These are phyloP conservation scores for Pleurotus ostreatus DNA, from an alignment of 768 basidiomycete species.

Conservation along the genomic window DNA sequence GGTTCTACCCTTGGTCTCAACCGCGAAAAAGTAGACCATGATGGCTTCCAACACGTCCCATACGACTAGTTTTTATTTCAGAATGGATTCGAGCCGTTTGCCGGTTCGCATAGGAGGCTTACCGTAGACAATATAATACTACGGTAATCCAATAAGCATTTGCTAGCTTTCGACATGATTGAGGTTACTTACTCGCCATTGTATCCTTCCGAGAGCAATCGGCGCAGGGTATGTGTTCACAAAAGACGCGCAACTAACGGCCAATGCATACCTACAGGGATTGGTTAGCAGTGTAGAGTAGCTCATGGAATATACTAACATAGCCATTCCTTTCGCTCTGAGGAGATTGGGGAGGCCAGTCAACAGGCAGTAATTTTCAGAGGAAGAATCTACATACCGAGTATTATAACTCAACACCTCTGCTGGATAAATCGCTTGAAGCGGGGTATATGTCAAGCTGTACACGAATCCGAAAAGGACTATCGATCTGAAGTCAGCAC, in stretches of 20 bases:
- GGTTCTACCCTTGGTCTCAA: constrained; percentile 39
- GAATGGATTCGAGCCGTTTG: background rate
- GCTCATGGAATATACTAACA: constrained; percentile 28
- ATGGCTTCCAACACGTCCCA: constrained; percentile 37
- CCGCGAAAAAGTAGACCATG: constrained; percentile 34
- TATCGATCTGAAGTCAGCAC: constrained; percentile 10
- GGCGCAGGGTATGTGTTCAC: constrained; percentile 49
- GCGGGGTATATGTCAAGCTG: constrained; percentile 53
- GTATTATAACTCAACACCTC: constrained; percentile 55
- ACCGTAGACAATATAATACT: constrained; percentile 35
- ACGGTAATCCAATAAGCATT: background rate
- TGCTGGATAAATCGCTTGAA: constrained; percentile 54
- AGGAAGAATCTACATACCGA: constrained; percentile 22
- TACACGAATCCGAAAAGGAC: constrained; percentile 53
- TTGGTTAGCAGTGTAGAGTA: too few relatives aligned
- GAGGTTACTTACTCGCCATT: constrained; percentile 26
- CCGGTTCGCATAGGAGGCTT: too few relatives aligned
- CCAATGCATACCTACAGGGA: constrained; percentile 31
- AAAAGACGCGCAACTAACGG: constrained; percentile 39
- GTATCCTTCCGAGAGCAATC: constrained; percentile 29
- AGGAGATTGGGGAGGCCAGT: background rate
- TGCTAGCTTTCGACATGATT: background rate
- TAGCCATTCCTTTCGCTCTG: constrained; percentile 59
- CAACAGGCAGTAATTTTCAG: background rate
- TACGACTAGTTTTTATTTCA: constrained; percentile 13